A percentile compares a stretch with the other conserved stretches of the same genome.
Evolutionary conservation across 495 filamentous ascomycete species (phyloP).

Genomic region (Aspergillus asperescens): DNA sequence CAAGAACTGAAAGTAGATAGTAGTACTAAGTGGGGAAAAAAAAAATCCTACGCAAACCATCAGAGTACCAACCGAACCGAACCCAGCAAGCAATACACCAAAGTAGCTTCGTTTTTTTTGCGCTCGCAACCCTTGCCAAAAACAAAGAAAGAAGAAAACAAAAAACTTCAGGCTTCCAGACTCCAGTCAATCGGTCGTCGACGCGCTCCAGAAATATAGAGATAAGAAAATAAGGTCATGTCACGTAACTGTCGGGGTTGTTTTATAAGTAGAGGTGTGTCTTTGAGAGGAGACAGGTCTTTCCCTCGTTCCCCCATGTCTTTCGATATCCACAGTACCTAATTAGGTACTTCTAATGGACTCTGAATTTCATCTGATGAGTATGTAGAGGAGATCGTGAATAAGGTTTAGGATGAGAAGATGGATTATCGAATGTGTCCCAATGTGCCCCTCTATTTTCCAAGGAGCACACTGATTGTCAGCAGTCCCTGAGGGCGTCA

Average conservation of each 20-base stretch:
- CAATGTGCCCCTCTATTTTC: background rate
- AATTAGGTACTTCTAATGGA: background rate
- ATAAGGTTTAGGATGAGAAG: background rate
- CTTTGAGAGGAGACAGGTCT: background rate
- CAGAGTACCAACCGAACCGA: too few species aligned
- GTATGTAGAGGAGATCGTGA: background rate
- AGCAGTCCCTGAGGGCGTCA: conserved; percentile 31
- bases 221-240: conserved; percentile 9
- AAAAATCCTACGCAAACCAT: too few species aligned
- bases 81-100: too few species aligned
- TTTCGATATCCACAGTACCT: conserved; percentile 3
- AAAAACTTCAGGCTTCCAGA: too few species aligned
- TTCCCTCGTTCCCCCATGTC: conserved; percentile 2
- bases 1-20: too few species aligned
- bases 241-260: conserved; percentile 13
- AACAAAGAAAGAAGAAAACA: too few species aligned
- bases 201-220: conserved; percentile 1
- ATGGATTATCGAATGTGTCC: background rate
- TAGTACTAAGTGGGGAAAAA: too few species aligned
- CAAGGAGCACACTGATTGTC: conserved; percentile 14
- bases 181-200: conserved; percentile 9
- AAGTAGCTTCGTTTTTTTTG: background rate
- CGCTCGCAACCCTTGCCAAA: background rate
- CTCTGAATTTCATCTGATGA: background rate
- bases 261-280: background rate